Percentiles rank a stretch among this genome's conserved stretches.
These are phyloP conservation scores for Euphorbia celastroides DNA, from an alignment of 441 rosid species.

Conservation along the genomic window DNA sequence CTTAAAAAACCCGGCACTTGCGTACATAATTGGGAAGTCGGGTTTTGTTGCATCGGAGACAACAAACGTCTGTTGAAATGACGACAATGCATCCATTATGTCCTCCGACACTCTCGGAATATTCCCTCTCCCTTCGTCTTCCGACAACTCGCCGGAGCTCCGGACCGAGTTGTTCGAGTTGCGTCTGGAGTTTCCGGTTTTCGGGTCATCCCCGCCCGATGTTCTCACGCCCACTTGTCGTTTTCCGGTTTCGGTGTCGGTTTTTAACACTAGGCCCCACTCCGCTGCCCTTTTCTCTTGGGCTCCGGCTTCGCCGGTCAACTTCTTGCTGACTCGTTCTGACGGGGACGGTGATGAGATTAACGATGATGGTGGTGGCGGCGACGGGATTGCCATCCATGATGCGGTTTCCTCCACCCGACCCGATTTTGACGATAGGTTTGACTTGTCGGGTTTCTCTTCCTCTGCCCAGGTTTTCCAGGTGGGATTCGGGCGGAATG, in stretches of 20 bases:
- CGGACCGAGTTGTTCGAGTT: conserved; percentile 61
- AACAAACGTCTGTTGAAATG: conserved; percentile 92
- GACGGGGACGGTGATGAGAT: conserved; percentile 15
- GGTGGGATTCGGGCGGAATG: conserved; percentile 37
- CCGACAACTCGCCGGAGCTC: conserved; percentile 62
- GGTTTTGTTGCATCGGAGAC: conserved; percentile 96
- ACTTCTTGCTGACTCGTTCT: conserved; percentile 6
- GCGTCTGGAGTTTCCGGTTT: conserved; percentile 41
- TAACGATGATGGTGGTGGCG: conserved; percentile 21
- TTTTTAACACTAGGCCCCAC: conserved; percentile 86
- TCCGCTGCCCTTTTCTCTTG: conserved; percentile 93
- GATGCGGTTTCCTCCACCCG: conserved; percentile 54
- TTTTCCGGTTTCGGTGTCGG: conserved; percentile 81
- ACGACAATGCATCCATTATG: conserved; percentile 66
- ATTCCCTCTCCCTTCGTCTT: conserved; percentile 40
- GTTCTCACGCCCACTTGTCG: conserved; percentile 68
- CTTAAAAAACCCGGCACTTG: conserved; percentile 93
- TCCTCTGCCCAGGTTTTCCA: conserved; percentile 22
- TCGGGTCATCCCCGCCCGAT: conserved; percentile 71
- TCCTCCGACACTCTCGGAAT: conserved; percentile 79
- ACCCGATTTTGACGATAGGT: conserved; percentile 20
- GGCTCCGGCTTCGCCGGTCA: conserved; percentile 36
- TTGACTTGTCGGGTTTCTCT: conserved; percentile 18
- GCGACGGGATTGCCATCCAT: conserved; percentile 81
- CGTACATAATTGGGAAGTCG: conserved; percentile 81